Evolutionary conservation across 2,329 filamentous ascomycete genomes (phyloP).

Genomic region (Fonsecaea pugnacius): DNA sequence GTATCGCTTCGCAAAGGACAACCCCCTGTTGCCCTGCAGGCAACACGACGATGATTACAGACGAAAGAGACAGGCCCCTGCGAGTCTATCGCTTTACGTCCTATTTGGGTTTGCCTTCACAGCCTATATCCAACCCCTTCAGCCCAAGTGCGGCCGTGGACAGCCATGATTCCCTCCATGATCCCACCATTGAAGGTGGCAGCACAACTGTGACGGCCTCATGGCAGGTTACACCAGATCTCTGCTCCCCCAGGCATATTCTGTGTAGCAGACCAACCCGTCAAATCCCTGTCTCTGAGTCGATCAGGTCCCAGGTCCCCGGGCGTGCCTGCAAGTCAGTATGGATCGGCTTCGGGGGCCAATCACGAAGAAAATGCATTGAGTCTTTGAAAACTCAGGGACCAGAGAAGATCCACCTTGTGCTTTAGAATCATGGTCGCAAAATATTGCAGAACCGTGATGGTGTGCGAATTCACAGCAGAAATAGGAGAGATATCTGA

Average conservation of each 20-base stretch:
- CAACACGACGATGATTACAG: background rate
- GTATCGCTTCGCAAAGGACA: background rate
- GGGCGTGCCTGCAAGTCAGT: background rate
- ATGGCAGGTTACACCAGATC: conserved; percentile 26
- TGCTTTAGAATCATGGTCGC: background rate
- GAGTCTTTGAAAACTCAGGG: background rate
- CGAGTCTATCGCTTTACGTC: background rate
- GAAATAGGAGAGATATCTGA: background rate
- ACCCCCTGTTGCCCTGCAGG: background rate
- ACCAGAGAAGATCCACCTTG: background rate
- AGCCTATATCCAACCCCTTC: background rate
- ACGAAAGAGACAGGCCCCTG: background rate
- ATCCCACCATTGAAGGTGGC: background rate
- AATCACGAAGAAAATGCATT: background rate
- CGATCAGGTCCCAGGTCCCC: conserved; percentile 14
- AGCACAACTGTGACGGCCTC: conserved; percentile 4
- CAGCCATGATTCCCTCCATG: background rate
- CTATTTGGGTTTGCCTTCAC: background rate
- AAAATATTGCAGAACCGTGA: background rate
- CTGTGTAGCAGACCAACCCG: conserved; percentile 6
- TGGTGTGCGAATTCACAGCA: background rate
- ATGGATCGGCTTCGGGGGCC: background rate
- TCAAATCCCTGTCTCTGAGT: conserved; percentile 2
- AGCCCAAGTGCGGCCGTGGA: background rate
- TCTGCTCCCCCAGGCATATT: background rate